Evolutionary conservation across 169 alveolate genomes (phyloP).

Genomic region (Plasmodium sp.): DNA sequence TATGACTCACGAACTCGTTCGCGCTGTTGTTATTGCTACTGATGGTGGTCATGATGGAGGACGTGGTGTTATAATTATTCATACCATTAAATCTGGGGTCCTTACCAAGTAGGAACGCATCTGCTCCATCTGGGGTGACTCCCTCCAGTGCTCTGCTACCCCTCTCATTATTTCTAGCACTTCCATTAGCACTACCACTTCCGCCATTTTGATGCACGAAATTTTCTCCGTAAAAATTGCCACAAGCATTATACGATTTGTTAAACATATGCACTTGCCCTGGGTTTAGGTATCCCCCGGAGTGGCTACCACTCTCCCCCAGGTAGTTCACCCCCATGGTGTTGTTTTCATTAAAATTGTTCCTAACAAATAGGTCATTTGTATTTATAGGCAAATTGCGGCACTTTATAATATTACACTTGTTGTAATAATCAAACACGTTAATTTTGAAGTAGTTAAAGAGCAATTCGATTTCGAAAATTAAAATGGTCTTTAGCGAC

Average conservation of each 20-base stretch:
- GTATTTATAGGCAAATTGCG: slow-evolving; percentile 53
- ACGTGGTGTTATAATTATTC: slow-evolving; percentile 15
- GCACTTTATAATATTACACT: slow-evolving; percentile 68
- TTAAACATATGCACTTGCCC: slow-evolving; percentile 7
- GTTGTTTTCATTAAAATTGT: slow-evolving; percentile 8
- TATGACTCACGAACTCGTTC: slow-evolving; percentile 17
- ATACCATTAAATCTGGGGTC: slow-evolving; percentile 25
- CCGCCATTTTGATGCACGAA: background rate
- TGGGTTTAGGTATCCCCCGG: background rate
- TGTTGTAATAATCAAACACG: slow-evolving; percentile 74
- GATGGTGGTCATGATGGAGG: background rate
- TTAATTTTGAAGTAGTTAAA: slow-evolving; percentile 84
- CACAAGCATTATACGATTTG: slow-evolving; percentile 20
- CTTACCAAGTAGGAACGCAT: slow-evolving; percentile 2
- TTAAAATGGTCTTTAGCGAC: slow-evolving; percentile 85
- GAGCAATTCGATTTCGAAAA: slow-evolving; percentile 90
- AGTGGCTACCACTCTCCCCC: slow-evolving; percentile 1
- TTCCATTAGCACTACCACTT: background rate
- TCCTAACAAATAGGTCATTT: slow-evolving; percentile 55
- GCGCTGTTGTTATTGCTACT: background rate
- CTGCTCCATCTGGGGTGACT: background rate
- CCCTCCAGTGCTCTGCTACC: background rate
- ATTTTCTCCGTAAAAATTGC: slow-evolving; percentile 53
- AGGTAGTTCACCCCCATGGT: slow-evolving; percentile 2
- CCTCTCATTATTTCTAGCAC: background rate